phyloP scores from a whole-genome alignment of 163 green algal genomes.

The Chloromonas sp. region DNA sequence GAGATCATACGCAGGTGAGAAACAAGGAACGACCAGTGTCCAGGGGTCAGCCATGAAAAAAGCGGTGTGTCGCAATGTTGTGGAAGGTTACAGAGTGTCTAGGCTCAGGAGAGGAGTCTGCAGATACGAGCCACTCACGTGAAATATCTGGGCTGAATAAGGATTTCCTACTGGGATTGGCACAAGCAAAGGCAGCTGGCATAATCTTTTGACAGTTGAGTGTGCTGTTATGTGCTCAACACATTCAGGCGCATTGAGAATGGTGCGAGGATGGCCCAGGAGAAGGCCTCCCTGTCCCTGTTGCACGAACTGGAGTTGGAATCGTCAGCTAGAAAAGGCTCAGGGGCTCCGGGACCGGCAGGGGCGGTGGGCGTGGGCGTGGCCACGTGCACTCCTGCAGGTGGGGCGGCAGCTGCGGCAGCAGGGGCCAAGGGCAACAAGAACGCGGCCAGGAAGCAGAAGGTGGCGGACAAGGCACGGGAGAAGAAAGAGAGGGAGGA shows the following conservation, averaged over 20 bases:
- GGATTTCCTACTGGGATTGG: too few relatives aligned
- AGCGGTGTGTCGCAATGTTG: too few relatives aligned
- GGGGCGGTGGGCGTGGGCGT: neutral
- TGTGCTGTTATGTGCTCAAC: too few relatives aligned
- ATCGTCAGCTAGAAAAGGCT: conserved; percentile 24
- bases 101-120: too few relatives aligned
- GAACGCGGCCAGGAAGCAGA: conserved; percentile 26
- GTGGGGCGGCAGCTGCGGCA: neutral
- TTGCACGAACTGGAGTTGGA: conserved; percentile 62
- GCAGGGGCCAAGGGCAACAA: conserved; percentile 14
- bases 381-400: conserved; percentile 1
- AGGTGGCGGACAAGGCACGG: conserved; percentile 21
- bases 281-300: conserved; percentile 52
- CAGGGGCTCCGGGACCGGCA: neutral
- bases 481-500: conserved; percentile 28
- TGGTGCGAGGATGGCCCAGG: conserved; percentile 40
- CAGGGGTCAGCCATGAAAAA: too few relatives aligned
- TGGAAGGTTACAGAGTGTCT: too few relatives aligned
- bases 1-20: conserved; percentile 38
- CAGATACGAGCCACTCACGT: too few relatives aligned
- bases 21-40: too few relatives aligned
- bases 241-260: conserved; percentile 42
- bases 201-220: too few relatives aligned
- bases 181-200: too few relatives aligned
- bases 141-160: too few relatives aligned